Evolutionary conservation across 2,329 filamentous ascomycete genomes (phyloP), one percentile per base, ranked within the genome.

Genomic region (Gnomoniopsis smithogilvyi): DNA sequence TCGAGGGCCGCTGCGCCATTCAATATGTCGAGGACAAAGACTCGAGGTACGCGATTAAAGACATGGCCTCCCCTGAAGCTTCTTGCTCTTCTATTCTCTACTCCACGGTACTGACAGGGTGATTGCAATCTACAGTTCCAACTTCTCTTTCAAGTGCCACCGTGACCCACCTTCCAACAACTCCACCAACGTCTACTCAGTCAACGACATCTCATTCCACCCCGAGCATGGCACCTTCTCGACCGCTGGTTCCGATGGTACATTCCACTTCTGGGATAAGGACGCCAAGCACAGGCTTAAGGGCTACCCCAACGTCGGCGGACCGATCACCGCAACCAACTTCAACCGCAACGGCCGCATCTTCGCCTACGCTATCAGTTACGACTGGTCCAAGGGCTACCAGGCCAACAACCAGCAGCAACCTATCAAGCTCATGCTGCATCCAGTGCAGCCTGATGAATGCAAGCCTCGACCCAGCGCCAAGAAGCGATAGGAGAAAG

Each of bases 91-190:
- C 33, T 33, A 36, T 21, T 26, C 43, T 48, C 3, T n/a, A 30
- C 19, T 45, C 33, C 4, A 54, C 22, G 26, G 11, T 43, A 47
- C 59, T 60, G 51, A 64, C 57, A 3, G 11, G 22, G 10, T n/a
- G 3, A 3, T 17, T 30, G 15, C 43, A 4, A 19, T 15, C 38
- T 11, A 58, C 64, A 89, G 87, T 68, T 90, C 88, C 69, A 98
- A 99, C 79, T 99, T 99, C 80, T 96, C 92, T 46, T 99, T 99
- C 86, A 98, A 98, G 77, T 99, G 95, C 76, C 95, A 99, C 74
- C 92, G 95, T 60, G 91, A 96, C 68, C 84, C 86, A 6, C 85
- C 90, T 1, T 77, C 86, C 59, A 85, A 84, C 69, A 93, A 92
- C 74, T 79, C 89, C 64, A 91, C 90, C 67, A 95, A 94, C 70